Evolutionary conservation across 2,329 filamentous ascomycete genomes (phyloP).

Genomic region (Penicillium sp.): DNA sequence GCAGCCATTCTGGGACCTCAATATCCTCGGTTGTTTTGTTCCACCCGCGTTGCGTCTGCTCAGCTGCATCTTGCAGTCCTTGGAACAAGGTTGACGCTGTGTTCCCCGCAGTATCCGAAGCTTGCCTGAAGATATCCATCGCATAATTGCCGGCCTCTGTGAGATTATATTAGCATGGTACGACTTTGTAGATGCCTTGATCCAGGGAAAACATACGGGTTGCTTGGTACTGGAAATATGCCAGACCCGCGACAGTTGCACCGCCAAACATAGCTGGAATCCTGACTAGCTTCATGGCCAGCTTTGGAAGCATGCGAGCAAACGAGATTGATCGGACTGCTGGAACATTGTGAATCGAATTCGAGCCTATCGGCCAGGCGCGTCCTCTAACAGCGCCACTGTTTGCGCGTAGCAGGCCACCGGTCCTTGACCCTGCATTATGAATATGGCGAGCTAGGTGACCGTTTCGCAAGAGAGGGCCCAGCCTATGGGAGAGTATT

Average conservation of each 20-base stretch:
- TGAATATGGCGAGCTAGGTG: slow-evolving; percentile 65
- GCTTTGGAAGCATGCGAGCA: slow-evolving; percentile 71
- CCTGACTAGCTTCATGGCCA: slow-evolving; percentile 85
- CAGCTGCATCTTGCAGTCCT: slow-evolving; percentile 71
- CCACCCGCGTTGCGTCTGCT: slow-evolving; percentile 80
- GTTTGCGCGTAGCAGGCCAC: slow-evolving; percentile 69
- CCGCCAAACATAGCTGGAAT: slow-evolving; percentile 91
- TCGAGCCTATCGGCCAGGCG: slow-evolving; percentile 74
- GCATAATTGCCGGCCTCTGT: slow-evolving; percentile 74
- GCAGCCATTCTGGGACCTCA: slow-evolving; percentile 75
- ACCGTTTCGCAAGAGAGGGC: slow-evolving; percentile 65
- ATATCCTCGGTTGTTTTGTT: slow-evolving; percentile 77
- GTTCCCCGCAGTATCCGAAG: slow-evolving; percentile 69
- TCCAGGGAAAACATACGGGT: slow-evolving; percentile 61
- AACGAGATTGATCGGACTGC: slow-evolving; percentile 67
- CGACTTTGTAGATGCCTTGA: not conserved
- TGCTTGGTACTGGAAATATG: slow-evolving; percentile 96
- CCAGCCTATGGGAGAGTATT: slow-evolving; percentile 72
- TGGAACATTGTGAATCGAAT: slow-evolving; percentile 78
- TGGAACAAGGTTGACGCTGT: slow-evolving; percentile 71
- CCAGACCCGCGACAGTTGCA: slow-evolving; percentile 79
- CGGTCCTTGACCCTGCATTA: slow-evolving; percentile 60
- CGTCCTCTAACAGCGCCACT: slow-evolving; percentile 62
- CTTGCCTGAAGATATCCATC: slow-evolving; percentile 71
- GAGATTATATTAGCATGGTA: slow-evolving; percentile 3